These are phyloP conservation scores for Meyerozyma elateridarum DNA, from an alignment of 1,139 yeast genomes.

Conservation along the genomic window DNA sequence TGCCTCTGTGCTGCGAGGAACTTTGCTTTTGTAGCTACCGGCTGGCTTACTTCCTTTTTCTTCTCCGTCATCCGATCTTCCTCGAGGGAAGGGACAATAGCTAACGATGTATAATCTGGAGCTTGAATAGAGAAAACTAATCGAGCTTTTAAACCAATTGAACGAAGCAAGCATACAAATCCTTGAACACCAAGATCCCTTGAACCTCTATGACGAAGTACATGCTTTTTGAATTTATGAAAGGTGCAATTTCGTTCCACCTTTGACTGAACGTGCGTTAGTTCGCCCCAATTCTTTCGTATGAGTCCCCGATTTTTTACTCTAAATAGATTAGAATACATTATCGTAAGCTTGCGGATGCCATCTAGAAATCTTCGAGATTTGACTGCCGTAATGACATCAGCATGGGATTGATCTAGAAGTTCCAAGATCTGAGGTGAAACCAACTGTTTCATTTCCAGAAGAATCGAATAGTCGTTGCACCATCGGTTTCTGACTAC, in stretches of 20 bases:
- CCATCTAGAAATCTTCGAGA: constrained; percentile 76
- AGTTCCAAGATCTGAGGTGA: constrained; percentile 23
- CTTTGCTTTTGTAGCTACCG: constrained; percentile 10
- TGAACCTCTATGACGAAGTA: constrained; percentile 56
- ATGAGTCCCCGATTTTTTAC: constrained; percentile 41
- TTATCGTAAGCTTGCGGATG: constrained; percentile 54
- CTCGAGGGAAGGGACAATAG: constrained; percentile 16
- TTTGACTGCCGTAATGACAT: constrained; percentile 39
- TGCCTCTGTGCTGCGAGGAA: constrained; percentile 16
- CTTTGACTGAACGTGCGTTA: constrained; percentile 17
- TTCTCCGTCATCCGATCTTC: constrained; percentile 4
- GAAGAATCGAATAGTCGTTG: constrained; percentile 42
- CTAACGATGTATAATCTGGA: constrained; percentile 63
- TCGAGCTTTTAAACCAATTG: constrained; percentile 69
- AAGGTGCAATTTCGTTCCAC: constrained; percentile 24
- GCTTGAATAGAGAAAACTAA: constrained; percentile 83
- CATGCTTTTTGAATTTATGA: constrained; percentile 34
- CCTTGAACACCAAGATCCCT: constrained; percentile 85
- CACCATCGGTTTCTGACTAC: constrained; percentile 71
- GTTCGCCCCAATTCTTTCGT: constrained; percentile 61
- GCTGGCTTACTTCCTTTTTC: constrained; percentile 2
- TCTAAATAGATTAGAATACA: constrained; percentile 58
- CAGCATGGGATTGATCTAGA: constrained; percentile 12
- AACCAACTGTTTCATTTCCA: constrained; percentile 37
- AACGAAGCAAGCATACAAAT: constrained; percentile 69